phyloP scores from a whole-genome alignment of 2,329 filamentous ascomycete genomes.

The Pseudocercospora cruenta region DNA sequence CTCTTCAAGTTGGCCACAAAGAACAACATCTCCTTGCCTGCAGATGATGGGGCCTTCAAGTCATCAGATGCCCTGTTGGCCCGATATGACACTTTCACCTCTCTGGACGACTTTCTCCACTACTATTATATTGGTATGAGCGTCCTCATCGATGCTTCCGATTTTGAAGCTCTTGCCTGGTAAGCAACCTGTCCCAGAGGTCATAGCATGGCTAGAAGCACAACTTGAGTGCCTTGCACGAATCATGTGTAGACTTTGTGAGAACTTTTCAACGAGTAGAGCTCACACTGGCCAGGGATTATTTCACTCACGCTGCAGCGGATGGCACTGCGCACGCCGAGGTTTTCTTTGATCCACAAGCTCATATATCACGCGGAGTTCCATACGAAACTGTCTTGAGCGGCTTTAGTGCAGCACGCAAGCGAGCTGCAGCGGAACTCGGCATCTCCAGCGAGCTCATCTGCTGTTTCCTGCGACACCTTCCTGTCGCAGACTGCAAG shows the following conservation, averaged over 20 bases:
- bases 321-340: slow-evolving; percentile 76
- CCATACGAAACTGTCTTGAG: slow-evolving; percentile 64
- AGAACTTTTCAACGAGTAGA: neutral
- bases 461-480: slow-evolving; percentile 72
- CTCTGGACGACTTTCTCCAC: slow-evolving; percentile 75
- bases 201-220: neutral
- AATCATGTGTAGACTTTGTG: neutral
- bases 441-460: slow-evolving; percentile 69
- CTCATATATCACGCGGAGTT: slow-evolving; percentile 67
- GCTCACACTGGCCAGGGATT: slow-evolving; percentile 46
- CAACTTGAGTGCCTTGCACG: neutral
- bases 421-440: slow-evolving; percentile 64
- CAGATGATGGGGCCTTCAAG: slow-evolving; percentile 63
- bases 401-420: slow-evolving; percentile 65
- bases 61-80: slow-evolving; percentile 62
- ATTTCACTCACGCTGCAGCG: slow-evolving; percentile 66
- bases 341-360: slow-evolving; percentile 81
- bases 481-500: slow-evolving; percentile 63
- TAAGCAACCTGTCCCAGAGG: neutral
- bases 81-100: slow-evolving; percentile 70
- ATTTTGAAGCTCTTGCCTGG: slow-evolving; percentile 74
- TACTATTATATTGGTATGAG: slow-evolving; percentile 80
- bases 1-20: slow-evolving; percentile 70
- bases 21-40: slow-evolving; percentile 65
- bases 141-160: slow-evolving; percentile 65